phyloP scores from a whole-genome alignment of 805 yeast genomes.

The Torulaspora franciscae region DNA sequence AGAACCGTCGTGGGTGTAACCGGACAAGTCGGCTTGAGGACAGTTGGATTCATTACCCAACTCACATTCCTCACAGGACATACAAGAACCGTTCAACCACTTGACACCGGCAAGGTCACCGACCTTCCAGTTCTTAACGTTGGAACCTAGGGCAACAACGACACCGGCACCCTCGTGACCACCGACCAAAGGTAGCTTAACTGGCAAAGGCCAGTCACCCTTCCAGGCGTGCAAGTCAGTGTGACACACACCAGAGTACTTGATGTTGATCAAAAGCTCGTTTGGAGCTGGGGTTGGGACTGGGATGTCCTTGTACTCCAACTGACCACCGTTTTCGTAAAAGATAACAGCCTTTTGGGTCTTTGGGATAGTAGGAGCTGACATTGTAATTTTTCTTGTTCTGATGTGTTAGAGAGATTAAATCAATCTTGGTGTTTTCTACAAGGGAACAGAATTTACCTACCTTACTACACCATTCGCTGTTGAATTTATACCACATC shows the following conservation, averaged over 20 bases:
- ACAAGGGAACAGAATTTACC: not conserved
- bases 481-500: not conserved
- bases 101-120: constrained; percentile 64
- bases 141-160: constrained; percentile 55
- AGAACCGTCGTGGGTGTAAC: constrained; percentile 86
- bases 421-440: not conserved
- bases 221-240: constrained; percentile 92
- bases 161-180: constrained; percentile 71
- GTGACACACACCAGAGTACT: constrained; percentile 90
- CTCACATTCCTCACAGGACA: constrained; percentile 58
- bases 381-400: constrained; percentile 18
- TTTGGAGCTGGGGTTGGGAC: constrained; percentile 75
- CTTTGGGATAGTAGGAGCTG: constrained; percentile 45
- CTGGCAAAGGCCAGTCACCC: constrained; percentile 85
- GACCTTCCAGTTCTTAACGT: constrained; percentile 53
- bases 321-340: constrained; percentile 59
- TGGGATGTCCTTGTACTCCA: constrained; percentile 66
- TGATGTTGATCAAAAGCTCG: constrained; percentile 74
- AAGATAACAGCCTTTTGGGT: constrained; percentile 70
- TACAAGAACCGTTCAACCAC: constrained; percentile 63
- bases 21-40: constrained; percentile 66
- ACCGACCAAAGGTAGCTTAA: constrained; percentile 56
- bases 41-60: constrained; percentile 58
- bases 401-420: not conserved
- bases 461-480: not conserved